Evolutionary conservation across 371 early-diverging fungal genomes (phyloP).

Genomic region (Mortierella sp.): DNA sequence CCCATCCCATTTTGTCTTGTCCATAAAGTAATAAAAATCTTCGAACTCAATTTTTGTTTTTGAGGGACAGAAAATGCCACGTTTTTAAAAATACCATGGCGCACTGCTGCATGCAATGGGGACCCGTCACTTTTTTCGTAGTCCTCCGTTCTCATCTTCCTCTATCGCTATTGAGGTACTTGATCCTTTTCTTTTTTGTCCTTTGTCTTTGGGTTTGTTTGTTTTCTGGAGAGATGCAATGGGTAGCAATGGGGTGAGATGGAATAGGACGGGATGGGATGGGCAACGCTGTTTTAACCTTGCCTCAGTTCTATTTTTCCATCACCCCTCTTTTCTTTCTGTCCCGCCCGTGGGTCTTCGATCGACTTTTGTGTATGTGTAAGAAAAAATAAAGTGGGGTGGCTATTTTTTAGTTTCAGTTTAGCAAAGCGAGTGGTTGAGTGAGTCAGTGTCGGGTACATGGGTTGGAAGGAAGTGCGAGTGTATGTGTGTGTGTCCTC

Average conservation of each 20-base stretch:
- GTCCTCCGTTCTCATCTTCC: background rate
- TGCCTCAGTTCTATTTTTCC: conserved; percentile 4
- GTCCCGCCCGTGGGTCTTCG: background rate
- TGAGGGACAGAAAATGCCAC: background rate
- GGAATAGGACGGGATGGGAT: background rate
- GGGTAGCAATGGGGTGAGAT: background rate
- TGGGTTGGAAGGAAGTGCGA: background rate
- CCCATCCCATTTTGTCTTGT: background rate
- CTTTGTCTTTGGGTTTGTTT: background rate
- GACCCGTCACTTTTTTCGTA: background rate
- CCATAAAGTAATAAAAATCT: background rate
- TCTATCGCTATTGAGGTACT: background rate
- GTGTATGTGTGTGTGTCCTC: background rate
- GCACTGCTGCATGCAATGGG: conserved; percentile 6
- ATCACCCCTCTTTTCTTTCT: background rate
- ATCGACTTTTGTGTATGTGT: background rate
- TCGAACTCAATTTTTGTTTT: background rate
- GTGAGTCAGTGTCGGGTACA: background rate
- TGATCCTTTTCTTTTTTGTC: background rate
- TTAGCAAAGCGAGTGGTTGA: background rate
- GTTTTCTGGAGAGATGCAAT: background rate
- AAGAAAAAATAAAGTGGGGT: background rate
- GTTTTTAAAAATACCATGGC: background rate
- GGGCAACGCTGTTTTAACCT: conserved; percentile 18
- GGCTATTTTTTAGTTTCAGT: background rate